Conservation (phyloP, 371 early-diverging fungal species). For the Mortierella sp. region DNA sequence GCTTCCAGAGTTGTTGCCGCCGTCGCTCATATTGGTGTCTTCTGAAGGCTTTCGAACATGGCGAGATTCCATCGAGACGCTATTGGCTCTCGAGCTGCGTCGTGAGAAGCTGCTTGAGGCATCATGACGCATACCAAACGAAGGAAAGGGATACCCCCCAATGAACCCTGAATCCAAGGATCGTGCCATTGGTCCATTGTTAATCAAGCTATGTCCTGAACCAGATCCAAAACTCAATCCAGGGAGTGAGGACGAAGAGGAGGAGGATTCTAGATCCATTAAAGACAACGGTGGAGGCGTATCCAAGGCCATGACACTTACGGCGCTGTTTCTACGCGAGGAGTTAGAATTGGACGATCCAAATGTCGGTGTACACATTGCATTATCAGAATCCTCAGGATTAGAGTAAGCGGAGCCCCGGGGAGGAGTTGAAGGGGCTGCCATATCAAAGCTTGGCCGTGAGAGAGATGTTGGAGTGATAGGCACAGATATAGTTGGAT, state of each 20-base stretch:
- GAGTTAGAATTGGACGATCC: conserved; percentile 30
- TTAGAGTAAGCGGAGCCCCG: conserved; percentile 40
- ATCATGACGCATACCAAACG: conserved; percentile 41
- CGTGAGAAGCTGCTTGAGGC: conserved; percentile 21
- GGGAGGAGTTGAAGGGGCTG: conserved; percentile 47
- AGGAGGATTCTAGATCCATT: conserved; percentile 51
- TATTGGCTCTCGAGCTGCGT: conserved; percentile 52
- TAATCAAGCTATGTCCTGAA: conserved; percentile 10
- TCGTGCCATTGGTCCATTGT: conserved; percentile 13
- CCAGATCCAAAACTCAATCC: conserved; percentile 37
- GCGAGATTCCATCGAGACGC: conserved; percentile 55
- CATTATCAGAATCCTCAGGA: conserved; percentile 51
- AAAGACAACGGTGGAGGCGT: conserved; percentile 52
- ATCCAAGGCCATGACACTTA: conserved; percentile 56
- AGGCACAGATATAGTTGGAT: conserved; percentile 52
- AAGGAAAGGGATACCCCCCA: conserved; percentile 38
- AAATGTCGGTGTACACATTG: conserved; percentile 58
- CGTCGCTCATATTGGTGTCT: conserved; percentile 54
- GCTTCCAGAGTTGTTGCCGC: conserved; percentile 53
- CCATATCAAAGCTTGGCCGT: conserved; percentile 35
- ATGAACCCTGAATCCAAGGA: conserved; percentile 17
- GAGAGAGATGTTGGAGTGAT: conserved; percentile 24
- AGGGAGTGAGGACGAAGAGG: conserved; percentile 31
- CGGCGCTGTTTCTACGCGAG: conserved; percentile 47
- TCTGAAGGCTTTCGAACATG: conserved; percentile 50